Base-by-base conservation (phyloP, 257 asterid genomes). In the Jasminum sambac region DNA sequence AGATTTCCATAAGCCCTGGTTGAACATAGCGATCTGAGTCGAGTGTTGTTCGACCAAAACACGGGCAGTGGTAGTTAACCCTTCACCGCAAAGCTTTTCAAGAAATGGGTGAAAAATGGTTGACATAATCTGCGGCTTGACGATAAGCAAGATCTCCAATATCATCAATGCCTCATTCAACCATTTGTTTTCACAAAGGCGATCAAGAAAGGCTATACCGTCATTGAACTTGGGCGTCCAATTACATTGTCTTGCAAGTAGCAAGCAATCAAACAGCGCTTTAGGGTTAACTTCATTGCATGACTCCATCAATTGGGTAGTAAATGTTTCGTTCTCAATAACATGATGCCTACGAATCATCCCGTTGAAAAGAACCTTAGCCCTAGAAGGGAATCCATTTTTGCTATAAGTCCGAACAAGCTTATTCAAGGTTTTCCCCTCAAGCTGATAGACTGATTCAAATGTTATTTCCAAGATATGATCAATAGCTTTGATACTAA, bases 191-290 rank as follows among this genome's bases (percentile, higher is more conserved):
- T 72, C 75, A 83, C 90, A 88, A 58, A 94, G 74, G 74, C 52
- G 63, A 66, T 73, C 25, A 34, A 91, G 62, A 75, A 88, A 88
- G 77, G 77, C 66, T 48, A 79, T 81, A 36, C 81, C 81, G 46
- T 85, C 90, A 68, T 85, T 85, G 61, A 61, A 73, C 17, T 76
- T 80, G 34, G 96, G 96, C 3, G 75, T 77, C 99, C 99, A 95
- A 34, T 83, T 84, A 77, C 77, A 70, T 70, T 69, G 76, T 16
- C 40, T 59, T n/a, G 91, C 90, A 34, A 88, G 82, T 37, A 70
- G 73, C 78, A 75, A 77, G 76, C 60, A 83, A 67, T 77, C 39
- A 36, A 5, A 67, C 74, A 91, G 79, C 81, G 86, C 74, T 75
- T 59, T 78, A 80, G 82, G 61, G 74, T 89, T 87, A 39, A 85